A percentile compares a stretch with the other conserved stretches of the same genome.
Evolutionary conservation across 768 basidiomycete species (phyloP).

Genomic region (Coprinopsis marcescibilis): DNA sequence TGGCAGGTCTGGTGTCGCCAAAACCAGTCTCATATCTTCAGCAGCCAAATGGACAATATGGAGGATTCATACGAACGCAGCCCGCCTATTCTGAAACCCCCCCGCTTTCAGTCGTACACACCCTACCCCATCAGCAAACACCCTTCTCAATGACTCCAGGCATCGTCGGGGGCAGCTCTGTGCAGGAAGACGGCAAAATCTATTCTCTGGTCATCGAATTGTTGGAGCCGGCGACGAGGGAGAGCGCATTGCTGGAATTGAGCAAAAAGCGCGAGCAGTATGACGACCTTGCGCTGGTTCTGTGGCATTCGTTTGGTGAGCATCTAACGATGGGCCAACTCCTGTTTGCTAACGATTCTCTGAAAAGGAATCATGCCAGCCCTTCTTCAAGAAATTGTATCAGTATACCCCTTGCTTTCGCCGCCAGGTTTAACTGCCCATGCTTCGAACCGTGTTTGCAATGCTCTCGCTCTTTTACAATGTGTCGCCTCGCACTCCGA

Average conservation of each 20-base stretch:
- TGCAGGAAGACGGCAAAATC: conserved; percentile 69
- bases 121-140: conserved; percentile 44
- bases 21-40: conserved; percentile 62
- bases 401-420: conserved; percentile 92
- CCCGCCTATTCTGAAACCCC: conserved; percentile 58
- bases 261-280: conserved; percentile 99
- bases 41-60: conserved; percentile 50
- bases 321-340: neutral
- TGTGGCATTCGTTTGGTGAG: conserved; percentile 97
- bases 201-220: conserved; percentile 86
- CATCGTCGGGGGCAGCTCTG: conserved; percentile 13
- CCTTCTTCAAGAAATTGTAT: conserved; percentile 94
- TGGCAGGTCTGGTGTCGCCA: conserved; percentile 61
- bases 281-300: conserved; percentile 93
- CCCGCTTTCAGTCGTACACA: conserved; percentile 43
- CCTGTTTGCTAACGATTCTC: conserved; percentile 1
- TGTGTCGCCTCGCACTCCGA: conserved; percentile 98
- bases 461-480: conserved; percentile 94
- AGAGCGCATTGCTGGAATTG: conserved; percentile 87
- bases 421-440: conserved; percentile 96
- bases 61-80: conserved; percentile 52
- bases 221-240: conserved; percentile 76
- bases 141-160: conserved; percentile 6
- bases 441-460: conserved; percentile 97
- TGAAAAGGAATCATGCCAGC: conserved; percentile 91